Percentiles rank a stretch among this genome's conserved stretches.
phyloP scores from a whole-genome alignment of 768 basidiomycete species.

The Leccinum truebloodii region DNA sequence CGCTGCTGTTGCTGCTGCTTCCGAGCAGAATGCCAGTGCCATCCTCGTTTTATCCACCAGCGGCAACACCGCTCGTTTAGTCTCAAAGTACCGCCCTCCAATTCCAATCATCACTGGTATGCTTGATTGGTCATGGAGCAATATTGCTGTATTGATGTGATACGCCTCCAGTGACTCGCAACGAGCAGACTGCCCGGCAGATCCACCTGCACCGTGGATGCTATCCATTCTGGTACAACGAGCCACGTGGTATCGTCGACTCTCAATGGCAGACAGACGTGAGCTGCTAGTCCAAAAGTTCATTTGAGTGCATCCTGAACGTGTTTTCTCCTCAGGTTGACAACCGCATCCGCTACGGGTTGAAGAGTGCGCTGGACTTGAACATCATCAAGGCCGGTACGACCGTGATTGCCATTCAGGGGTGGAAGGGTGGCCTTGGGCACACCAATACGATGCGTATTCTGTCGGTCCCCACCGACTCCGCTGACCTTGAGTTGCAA shows the following conservation, averaged over 20 bases:
- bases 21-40: conserved; percentile 92
- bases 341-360: conserved; percentile 87
- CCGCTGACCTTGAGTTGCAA: conserved; percentile 75
- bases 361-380: conserved; percentile 79
- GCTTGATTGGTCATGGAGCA: conserved; percentile 22
- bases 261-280: conserved; percentile 99
- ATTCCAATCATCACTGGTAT: conserved; percentile 94
- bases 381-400: conserved; percentile 87
- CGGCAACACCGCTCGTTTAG: conserved; percentile 91
- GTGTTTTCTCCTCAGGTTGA: conserved; percentile 56
- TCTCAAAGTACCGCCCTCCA: conserved; percentile 94
- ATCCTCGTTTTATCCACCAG: conserved; percentile 97
- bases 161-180: conserved; percentile 76
- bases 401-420: conserved; percentile 93
- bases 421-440: conserved; percentile 98
- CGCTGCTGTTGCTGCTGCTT: conserved; percentile 92
- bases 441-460: conserved; percentile 92
- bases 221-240: conserved; percentile 96
- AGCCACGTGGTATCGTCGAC: conserved; percentile 84
- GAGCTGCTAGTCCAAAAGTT: conserved; percentile 29
- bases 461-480: conserved; percentile 79
- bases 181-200: conserved; percentile 93
- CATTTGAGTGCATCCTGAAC: conserved; percentile 11
- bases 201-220: conserved; percentile 95
- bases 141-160: conserved; percentile 8